phyloP scores from a whole-genome alignment of 306 rosid genomes.

The Quercus engelmannii region DNA sequence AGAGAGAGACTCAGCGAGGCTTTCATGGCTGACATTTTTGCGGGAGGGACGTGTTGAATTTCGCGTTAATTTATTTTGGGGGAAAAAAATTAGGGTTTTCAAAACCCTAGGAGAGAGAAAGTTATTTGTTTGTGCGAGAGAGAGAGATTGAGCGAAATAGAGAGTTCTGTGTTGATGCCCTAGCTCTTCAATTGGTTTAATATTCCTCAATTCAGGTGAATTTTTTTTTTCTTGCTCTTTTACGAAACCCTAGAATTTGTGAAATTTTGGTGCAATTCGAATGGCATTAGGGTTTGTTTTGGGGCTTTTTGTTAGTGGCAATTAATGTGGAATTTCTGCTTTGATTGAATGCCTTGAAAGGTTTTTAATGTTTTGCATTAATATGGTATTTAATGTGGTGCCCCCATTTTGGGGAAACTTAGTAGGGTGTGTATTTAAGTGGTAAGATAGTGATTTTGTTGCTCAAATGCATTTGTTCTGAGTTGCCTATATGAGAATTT shows the following conservation, averaged over 20 bases:
- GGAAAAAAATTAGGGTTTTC: constrained; percentile 24
- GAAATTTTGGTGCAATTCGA: constrained; percentile 39
- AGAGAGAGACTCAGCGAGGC: constrained; percentile 27
- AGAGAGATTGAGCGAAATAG: constrained; percentile 5
- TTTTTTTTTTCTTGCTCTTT: constrained; percentile 8
- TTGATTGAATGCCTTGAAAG: constrained; percentile 31
- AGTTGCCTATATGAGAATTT: constrained; percentile 24
- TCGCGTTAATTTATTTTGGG: constrained; percentile 15
- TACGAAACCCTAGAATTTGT: constrained; percentile 80
- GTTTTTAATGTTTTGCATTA: constrained; percentile 16
- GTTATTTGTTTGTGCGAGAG: constrained; percentile 1
- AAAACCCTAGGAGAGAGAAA: constrained; percentile 89
- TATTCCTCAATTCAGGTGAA: constrained; percentile 56
- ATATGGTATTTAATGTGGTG: constrained; percentile 31
- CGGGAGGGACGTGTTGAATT: constrained; percentile 38
- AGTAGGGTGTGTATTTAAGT: constrained; percentile 23
- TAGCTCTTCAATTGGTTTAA: constrained; percentile 40
- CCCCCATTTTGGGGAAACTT: constrained; percentile 25
- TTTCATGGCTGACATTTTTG: constrained; percentile 72
- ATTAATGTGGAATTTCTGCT: constrained; percentile 17
- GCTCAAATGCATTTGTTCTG: constrained; percentile 14
- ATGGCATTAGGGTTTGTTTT: constrained; percentile 48
- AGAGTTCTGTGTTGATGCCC: constrained; percentile 41
- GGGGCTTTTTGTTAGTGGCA: constrained; percentile 16
- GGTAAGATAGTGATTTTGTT: constrained; percentile 30